These are phyloP conservation scores for Olyra latifolia DNA, from an alignment of 176 grass and related monocot species.

Conservation along the genomic window DNA sequence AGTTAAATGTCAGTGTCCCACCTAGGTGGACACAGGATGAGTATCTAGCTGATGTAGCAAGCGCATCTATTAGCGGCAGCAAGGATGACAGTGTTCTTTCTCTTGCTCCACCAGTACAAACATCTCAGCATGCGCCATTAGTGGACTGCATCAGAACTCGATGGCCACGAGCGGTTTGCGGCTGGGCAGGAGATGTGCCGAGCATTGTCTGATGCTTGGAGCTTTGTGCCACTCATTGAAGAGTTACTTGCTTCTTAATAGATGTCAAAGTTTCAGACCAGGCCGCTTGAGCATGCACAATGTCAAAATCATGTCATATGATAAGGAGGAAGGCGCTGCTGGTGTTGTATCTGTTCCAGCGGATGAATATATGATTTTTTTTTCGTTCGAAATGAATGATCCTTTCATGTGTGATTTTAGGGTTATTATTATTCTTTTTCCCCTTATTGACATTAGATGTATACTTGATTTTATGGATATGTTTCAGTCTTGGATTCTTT, in stretches of 20 bases:
- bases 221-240: not conserved
- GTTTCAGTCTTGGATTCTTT: constrained; percentile 51
- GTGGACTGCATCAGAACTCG: constrained; percentile 95
- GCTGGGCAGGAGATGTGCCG: constrained; percentile 85
- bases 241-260: not conserved
- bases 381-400: constrained; percentile 20
- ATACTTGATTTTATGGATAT: constrained; percentile 54
- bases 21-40: constrained; percentile 93
- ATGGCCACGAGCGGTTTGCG: constrained; percentile 81
- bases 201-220: constrained; percentile 79
- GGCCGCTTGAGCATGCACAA: constrained; percentile 25
- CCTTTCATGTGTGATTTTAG: constrained; percentile 45
- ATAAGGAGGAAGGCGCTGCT: constrained; percentile 31
- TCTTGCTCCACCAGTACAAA: constrained; percentile 60
- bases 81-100: constrained; percentile 52
- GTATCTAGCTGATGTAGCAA: constrained; percentile 81
- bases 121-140: constrained; percentile 80
- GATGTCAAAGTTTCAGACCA: constrained; percentile 35
- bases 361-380: constrained; percentile 38
- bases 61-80: constrained; percentile 50
- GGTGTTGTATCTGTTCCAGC: constrained; percentile 44
- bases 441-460: constrained; percentile 44
- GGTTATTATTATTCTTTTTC: constrained; percentile 45
- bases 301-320: constrained; percentile 20
- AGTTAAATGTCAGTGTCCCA: constrained; percentile 81